Evolutionary conservation across 257 asterid genomes (phyloP).

Genomic region (Solanum boliviense): DNA sequence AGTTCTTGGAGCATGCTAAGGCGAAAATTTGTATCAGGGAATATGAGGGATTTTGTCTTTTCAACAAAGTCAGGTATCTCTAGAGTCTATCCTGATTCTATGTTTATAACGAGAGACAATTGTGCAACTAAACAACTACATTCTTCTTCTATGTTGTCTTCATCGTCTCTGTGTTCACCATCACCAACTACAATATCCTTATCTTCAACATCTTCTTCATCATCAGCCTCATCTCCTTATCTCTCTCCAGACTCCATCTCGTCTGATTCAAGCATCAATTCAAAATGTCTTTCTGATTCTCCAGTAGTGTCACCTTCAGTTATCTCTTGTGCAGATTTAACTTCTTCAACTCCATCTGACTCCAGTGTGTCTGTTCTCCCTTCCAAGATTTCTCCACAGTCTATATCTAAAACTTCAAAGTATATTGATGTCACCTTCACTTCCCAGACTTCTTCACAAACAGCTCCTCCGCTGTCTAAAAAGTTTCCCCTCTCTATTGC

Average conservation of each 20-base stretch:
- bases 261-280: slow-evolving; percentile 28
- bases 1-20: slow-evolving; percentile 35
- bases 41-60: slow-evolving; percentile 33
- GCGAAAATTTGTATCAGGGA: slow-evolving; percentile 23
- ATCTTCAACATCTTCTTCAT: slow-evolving; percentile 13
- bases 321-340: slow-evolving; percentile 10
- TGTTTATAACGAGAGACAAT: neutral
- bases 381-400: slow-evolving; percentile 31
- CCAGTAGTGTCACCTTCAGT: slow-evolving; percentile 30
- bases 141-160: slow-evolving; percentile 14
- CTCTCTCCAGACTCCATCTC: slow-evolving; percentile 37
- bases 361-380: slow-evolving; percentile 18
- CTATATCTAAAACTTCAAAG: slow-evolving; percentile 32
- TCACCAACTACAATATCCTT: slow-evolving; percentile 10
- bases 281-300: slow-evolving; percentile 26
- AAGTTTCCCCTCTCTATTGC: slow-evolving; percentile 29
- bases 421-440: slow-evolving; percentile 42
- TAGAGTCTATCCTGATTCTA: slow-evolving; percentile 31
- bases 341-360: slow-evolving; percentile 18
- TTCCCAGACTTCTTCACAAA: slow-evolving; percentile 24
- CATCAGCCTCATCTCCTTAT: slow-evolving; percentile 30
- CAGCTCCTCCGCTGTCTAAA: slow-evolving; percentile 13
- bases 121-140: slow-evolving; percentile 1
- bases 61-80: slow-evolving; percentile 18
- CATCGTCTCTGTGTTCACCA: slow-evolving; percentile 6